These are phyloP conservation scores for Diatrype stigma DNA, from an alignment of 2,329 filamentous ascomycete species.

Conservation along the genomic window DNA sequence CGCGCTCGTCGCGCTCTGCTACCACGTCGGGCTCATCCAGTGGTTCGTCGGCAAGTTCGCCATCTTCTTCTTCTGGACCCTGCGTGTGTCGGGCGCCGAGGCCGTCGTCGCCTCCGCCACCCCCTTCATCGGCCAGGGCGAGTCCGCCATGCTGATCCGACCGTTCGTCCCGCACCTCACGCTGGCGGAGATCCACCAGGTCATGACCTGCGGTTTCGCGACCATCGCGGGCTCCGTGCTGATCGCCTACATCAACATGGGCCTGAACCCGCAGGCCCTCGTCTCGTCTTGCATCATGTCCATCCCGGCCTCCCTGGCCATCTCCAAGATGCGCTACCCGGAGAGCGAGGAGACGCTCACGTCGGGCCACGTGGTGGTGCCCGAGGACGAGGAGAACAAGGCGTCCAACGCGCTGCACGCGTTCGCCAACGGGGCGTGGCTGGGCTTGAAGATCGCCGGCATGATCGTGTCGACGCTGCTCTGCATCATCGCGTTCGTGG, in stretches of 20 bases:
- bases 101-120: constrained; percentile 91
- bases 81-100: constrained; percentile 84
- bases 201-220: constrained; percentile 89
- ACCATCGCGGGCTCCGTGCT: constrained; percentile 88
- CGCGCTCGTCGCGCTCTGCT: constrained; percentile 81
- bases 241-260: constrained; percentile 79
- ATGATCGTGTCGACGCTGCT: constrained; percentile 70
- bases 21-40: constrained; percentile 75
- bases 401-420: constrained; percentile 77
- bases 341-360: constrained; percentile 85
- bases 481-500: constrained; percentile 68
- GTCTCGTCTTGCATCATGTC: constrained; percentile 95
- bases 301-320: constrained; percentile 83
- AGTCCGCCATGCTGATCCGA: constrained; percentile 87
- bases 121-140: constrained; percentile 90
- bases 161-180: constrained; percentile 85
- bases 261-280: constrained; percentile 77
- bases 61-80: constrained; percentile 84
- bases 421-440: constrained; percentile 70
- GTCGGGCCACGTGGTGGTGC: constrained; percentile 73
- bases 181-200: constrained; percentile 81
- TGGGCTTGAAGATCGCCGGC: constrained; percentile 70
- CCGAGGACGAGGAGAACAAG: constrained; percentile 71
- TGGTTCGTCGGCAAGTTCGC: constrained; percentile 90
- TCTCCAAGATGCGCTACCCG: constrained; percentile 85